phyloP scores from a whole-genome alignment of 805 yeast species.

The Lachancea lanzarotensis region DNA sequence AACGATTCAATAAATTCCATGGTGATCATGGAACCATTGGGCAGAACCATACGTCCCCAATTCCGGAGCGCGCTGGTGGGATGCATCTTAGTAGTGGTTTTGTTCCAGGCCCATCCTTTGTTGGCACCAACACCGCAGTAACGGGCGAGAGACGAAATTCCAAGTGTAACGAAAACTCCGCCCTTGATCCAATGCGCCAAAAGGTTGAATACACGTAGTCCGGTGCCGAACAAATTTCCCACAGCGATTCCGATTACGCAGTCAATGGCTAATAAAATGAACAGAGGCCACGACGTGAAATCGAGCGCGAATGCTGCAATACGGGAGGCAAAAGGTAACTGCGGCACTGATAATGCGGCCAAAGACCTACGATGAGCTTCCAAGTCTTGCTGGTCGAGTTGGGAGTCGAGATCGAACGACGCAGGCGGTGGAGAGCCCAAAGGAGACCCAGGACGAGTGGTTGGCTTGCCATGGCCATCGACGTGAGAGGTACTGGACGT shows the following conservation, averaged over 20 bases:
- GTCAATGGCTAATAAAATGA: constrained; percentile 53
- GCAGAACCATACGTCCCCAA: constrained; percentile 26
- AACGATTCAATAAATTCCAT: constrained; percentile 83
- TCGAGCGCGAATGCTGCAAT: constrained; percentile 37
- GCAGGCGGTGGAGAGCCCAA: not conserved
- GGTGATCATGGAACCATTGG: constrained; percentile 45
- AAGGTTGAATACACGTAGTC: constrained; percentile 60
- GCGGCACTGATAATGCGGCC: not conserved
- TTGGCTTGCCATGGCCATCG: constrained; percentile 34
- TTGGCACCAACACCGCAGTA: constrained; percentile 74
- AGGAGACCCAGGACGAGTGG: constrained; percentile 21
- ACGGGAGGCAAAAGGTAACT: constrained; percentile 11
- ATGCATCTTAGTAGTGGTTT: constrained; percentile 25
- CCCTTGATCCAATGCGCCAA: constrained; percentile 97
- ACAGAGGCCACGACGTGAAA: constrained; percentile 56
- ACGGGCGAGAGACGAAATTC: constrained; percentile 74
- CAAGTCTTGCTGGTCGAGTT: not conserved
- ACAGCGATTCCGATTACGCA: constrained; percentile 52
- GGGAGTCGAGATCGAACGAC: not conserved
- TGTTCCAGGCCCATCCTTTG: constrained; percentile 92
- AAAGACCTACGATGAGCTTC: constrained; percentile 5
- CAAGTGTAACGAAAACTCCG: constrained; percentile 73
- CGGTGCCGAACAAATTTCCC: constrained; percentile 65
- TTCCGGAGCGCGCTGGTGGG: constrained; percentile 18
- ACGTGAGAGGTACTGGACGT: constrained; percentile 17